Conservation (phyloP, 1,284 basidiomycete species). For the Puccinia hordei region DNA sequence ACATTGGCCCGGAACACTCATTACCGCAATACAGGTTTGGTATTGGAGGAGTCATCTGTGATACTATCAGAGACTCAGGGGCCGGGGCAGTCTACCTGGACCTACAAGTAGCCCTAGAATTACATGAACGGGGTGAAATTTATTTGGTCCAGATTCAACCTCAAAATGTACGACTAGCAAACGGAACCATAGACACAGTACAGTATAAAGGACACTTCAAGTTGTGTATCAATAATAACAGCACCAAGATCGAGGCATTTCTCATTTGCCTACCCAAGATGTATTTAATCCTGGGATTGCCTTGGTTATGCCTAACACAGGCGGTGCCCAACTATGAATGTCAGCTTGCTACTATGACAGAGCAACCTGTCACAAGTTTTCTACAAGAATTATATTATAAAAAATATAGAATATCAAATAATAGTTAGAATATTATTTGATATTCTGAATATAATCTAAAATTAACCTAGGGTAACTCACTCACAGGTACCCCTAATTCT, state of each 20-base stretch:
- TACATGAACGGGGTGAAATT: neutral
- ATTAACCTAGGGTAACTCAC: no score
- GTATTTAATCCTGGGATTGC: neutral
- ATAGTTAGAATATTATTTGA: no score
- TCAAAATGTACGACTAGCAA: neutral
- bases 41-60: neutral
- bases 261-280: neutral
- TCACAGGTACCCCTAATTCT: no score
- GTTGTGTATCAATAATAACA: neutral
- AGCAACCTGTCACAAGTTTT: no score
- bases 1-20: no score
- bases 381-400: no score
- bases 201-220: neutral
- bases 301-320: neutral
- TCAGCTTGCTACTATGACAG: no score
- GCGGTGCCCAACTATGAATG: neutral
- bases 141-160: neutral
- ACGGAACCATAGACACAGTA: neutral
- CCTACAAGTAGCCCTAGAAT: neutral
- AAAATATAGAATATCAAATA: no score
- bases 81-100: constrained; percentile 5
- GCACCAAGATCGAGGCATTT: neutral
- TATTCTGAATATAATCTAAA: no score
- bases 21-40: neutral
- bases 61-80: neutral